Base-by-base conservation (phyloP, 1,139 yeast species). In the Yamadazyma oceani region DNA sequence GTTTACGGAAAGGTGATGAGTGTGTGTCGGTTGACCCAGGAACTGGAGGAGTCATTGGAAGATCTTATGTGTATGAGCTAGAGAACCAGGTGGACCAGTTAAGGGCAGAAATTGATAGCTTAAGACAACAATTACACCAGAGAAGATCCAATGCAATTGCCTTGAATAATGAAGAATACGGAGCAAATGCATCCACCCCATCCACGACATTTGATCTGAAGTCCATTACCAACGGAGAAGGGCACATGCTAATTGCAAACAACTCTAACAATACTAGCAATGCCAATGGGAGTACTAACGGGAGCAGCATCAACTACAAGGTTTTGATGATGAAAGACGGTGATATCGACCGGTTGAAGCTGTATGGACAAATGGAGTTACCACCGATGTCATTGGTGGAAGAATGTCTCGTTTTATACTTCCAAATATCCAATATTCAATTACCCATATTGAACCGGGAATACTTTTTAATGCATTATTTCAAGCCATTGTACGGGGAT, bases 21-120 rank as follows among this genome's bases (percentile, higher is more conserved):
- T 87, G 96, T 58, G 78, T 86, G 11, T 88, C 92, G 0, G 60
- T 85, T 11, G 96, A 88, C 56, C 86, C 95, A 0, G 87, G 87
- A 4, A 85, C 95, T 0, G 95, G 95, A 0, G 65, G 94, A 38
- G 88, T 82, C 44, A 76, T 87, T 1, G 94, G 96, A 0, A 64
- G 96, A 33, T 81, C 89, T 9, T 88, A 88, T 53, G 78, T 87
- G 5, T 72, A 78, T 15, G 82, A 82, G 46, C 61, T 88, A 38
- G 52, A 54, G 29, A 32, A 34, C 26, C 40, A 46, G 35, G 49
- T 54, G 31, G 39, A 34, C 12, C 35, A 39, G 11, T 36, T 49
- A 11, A 35, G 32, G 19, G 35, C 39, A 17, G 48, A 51, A 31
- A 36, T 49, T 25, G 41, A 42, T 14, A 10, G 11, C 17, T 37